A percentile compares a stretch with the other conserved stretches of the same genome.
Evolutionary conservation across 2,329 filamentous ascomycete species (phyloP).

Genomic region (Penicillium occitanis): DNA sequence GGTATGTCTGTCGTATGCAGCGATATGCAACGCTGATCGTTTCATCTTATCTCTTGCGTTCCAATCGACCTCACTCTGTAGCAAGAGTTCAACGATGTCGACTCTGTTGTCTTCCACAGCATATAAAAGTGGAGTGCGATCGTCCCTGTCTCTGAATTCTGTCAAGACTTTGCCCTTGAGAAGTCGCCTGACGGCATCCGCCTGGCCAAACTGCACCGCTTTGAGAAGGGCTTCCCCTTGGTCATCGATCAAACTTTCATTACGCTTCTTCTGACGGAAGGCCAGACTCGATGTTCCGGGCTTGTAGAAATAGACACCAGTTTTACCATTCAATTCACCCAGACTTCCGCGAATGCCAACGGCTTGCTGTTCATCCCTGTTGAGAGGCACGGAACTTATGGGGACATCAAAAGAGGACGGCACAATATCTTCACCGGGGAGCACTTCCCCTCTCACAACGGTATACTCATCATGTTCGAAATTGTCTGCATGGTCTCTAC

Average conservation of each 20-base stretch:
- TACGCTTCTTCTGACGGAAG: not conserved
- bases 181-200: not conserved
- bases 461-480: not conserved
- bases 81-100: slow-evolving; percentile 11
- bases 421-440: not conserved
- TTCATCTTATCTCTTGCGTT: not conserved
- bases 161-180: not conserved
- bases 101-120: not conserved
- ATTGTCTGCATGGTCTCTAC: not conserved
- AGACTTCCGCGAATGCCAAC: not conserved
- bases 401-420: not conserved
- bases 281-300: not conserved
- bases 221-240: not conserved
- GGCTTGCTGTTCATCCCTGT: not conserved
- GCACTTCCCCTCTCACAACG: not conserved
- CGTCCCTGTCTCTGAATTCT: not conserved
- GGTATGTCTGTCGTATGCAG: not conserved
- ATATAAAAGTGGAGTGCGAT: not conserved
- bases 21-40: slow-evolving; percentile 10
- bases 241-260: not conserved
- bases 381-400: not conserved
- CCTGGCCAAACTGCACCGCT: not conserved
- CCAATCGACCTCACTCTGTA: not conserved
- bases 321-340: not conserved
- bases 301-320: not conserved